Percentiles rank a stretch among this genome's conserved stretches.
These are phyloP conservation scores for Angophora floribunda DNA, from an alignment of 345 rosid genomes.

Conservation along the genomic window DNA sequence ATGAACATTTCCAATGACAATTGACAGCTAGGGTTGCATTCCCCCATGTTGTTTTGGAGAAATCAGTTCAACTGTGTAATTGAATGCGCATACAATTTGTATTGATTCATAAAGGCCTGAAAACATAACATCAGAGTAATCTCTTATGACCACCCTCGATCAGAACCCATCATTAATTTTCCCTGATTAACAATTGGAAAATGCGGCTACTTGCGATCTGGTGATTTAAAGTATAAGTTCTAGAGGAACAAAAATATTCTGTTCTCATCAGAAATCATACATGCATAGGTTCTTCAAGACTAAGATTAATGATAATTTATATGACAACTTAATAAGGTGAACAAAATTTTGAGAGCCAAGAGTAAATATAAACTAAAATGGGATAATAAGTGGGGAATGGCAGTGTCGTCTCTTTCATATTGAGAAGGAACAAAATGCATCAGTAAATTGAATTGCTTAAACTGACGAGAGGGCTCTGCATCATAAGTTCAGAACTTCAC, in stretches of 20 bases:
- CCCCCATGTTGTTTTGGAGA: not conserved
- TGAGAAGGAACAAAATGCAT: not conserved
- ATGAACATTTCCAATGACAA: not conserved
- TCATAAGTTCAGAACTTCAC: not conserved
- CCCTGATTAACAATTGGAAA: not conserved
- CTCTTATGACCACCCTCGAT: not conserved
- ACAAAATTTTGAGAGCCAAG: not conserved
- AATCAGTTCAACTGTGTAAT: not conserved
- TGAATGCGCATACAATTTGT: not conserved
- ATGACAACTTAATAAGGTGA: not conserved
- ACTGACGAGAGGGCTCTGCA: not conserved
- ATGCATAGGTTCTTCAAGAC: not conserved
- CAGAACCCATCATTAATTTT: not conserved
- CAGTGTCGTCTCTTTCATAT: not conserved
- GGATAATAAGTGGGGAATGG: not conserved
- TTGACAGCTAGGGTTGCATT: not conserved
- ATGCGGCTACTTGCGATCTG: not conserved
- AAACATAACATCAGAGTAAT: not conserved
- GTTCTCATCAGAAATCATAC: not conserved
- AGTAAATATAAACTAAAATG: not conserved
- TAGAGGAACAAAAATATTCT: not conserved
- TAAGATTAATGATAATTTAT: not conserved
- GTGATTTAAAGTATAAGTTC: not conserved
- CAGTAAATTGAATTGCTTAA: not conserved
- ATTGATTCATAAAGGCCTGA: not conserved